A percentile compares a stretch with the other conserved stretches of the same genome.
phyloP scores from a whole-genome alignment of 192 early-diverging fungal genomes.

The Coemansia nantahalensis region DNA sequence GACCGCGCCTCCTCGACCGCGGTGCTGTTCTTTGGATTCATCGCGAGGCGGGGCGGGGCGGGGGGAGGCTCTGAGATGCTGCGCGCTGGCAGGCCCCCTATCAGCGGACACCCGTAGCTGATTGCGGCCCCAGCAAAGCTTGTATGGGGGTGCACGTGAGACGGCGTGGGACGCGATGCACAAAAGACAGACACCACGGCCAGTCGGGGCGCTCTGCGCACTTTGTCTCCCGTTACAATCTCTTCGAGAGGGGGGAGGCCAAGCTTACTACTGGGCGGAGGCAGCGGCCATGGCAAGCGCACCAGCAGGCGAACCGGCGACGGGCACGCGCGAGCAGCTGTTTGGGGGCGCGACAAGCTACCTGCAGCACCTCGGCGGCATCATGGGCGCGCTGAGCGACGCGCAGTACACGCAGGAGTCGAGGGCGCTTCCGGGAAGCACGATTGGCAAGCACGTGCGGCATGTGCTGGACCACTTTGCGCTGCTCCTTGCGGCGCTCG shows the following conservation, averaged over 20 bases:
- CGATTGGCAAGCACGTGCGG: constrained; percentile 59
- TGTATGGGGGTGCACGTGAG: too few species aligned
- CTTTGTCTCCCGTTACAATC: too few species aligned
- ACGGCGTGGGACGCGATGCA: too few species aligned
- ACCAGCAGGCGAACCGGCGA: not conserved
- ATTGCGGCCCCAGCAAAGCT: too few species aligned
- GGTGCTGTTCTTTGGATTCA: constrained; percentile 8
- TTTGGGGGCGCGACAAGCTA: constrained; percentile 15
- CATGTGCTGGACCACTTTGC: constrained; percentile 54
- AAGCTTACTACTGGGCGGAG: too few species aligned
- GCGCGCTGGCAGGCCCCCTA: too few species aligned
- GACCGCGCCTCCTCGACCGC: constrained; percentile 40
- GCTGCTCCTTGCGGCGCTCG: constrained; percentile 19
- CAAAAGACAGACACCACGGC: too few species aligned
- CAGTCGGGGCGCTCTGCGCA: too few species aligned
- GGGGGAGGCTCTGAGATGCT: too few species aligned
- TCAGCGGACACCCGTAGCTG: too few species aligned
- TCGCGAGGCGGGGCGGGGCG: not conserved
- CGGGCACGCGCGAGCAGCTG: constrained; percentile 9
- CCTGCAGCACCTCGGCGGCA: constrained; percentile 12
- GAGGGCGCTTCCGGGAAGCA: constrained; percentile 43
- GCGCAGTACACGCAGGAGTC: constrained; percentile 29
- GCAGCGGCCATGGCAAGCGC: not conserved
- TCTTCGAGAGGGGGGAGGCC: too few species aligned
- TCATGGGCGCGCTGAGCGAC: constrained; percentile 16